A percentile compares a stretch with the other conserved stretches of the same genome.
Conservation (phyloP, 805 yeast genomes). For the Brettanomyces nanus region DNA sequence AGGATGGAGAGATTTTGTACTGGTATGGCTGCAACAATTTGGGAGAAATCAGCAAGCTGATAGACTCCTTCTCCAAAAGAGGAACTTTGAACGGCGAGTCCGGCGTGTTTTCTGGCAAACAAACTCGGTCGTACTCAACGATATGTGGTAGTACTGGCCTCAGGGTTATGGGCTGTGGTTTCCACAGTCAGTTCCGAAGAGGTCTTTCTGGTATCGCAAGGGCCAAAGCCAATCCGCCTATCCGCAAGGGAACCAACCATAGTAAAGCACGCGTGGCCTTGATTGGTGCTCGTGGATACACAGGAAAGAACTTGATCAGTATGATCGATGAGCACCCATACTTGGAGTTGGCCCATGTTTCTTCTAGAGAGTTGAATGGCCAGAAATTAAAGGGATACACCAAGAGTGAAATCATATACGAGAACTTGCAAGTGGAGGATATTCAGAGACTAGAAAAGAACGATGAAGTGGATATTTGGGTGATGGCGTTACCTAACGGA, state of each 20-base stretch:
- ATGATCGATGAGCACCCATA: conserved; percentile 83
- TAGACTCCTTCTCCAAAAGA: conserved; percentile 46
- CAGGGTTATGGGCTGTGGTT: too few species aligned
- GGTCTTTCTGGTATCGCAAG: too few species aligned
- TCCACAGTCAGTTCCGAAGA: conserved; percentile 21
- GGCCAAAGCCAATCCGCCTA: conserved; percentile 31
- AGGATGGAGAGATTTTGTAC: conserved; percentile 82
- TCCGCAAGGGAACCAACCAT: conserved; percentile 53
- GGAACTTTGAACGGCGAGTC: conserved; percentile 32
- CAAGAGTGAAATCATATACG: conserved; percentile 71
- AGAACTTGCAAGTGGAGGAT: conserved; percentile 82
- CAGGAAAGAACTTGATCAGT: conserved; percentile 88
- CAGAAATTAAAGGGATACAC: conserved; percentile 80
- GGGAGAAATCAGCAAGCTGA: conserved; percentile 51
- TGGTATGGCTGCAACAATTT: conserved; percentile 85
- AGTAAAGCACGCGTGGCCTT: conserved; percentile 71
- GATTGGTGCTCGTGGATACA: conserved; percentile 97
- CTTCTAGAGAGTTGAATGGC: conserved; percentile 91
- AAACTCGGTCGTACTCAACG: conserved; percentile 22
- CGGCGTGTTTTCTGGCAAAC: conserved; percentile 37
- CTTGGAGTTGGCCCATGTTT: conserved; percentile 84
- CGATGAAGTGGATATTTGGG: conserved; percentile 89
- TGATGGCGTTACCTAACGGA: conserved; percentile 98
- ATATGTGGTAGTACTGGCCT: conserved; percentile 8
- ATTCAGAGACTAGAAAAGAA: conserved; percentile 68